Conservation (phyloP, 805 yeast species). For the Vanderwaltozyma polyspora region DNA sequence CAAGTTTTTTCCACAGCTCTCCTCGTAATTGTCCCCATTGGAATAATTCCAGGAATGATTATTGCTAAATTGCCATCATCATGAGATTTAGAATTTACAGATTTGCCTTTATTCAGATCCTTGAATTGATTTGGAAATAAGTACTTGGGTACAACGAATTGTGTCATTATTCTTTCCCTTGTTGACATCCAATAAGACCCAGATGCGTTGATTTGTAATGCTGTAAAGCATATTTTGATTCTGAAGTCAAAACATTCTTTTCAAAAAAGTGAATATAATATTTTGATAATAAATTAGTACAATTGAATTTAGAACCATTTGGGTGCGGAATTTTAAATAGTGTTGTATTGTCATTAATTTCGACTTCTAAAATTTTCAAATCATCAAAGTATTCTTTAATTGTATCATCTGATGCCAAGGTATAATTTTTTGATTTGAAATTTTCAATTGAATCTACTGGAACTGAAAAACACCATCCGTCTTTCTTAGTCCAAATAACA, state of each 20-base stretch:
- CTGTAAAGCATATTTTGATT: slow-evolving; percentile 64
- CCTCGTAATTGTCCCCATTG: slow-evolving; percentile 96
- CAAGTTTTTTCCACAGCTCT: slow-evolving; percentile 96
- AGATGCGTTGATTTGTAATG: slow-evolving; percentile 61
- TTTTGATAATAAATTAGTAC: slow-evolving; percentile 71
- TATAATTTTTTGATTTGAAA: slow-evolving; percentile 29
- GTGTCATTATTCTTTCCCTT: slow-evolving; percentile 71
- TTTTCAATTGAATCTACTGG: slow-evolving; percentile 23
- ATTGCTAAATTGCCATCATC: slow-evolving; percentile 40
- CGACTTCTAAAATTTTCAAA: slow-evolving; percentile 9
- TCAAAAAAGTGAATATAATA: slow-evolving; percentile 63
- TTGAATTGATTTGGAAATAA: slow-evolving; percentile 21
- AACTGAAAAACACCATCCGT: slow-evolving; percentile 86
- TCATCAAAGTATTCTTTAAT: slow-evolving; percentile 7
- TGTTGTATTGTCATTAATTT: slow-evolving; percentile 4
- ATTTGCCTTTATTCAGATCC: neutral
- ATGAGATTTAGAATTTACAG: slow-evolving; percentile 2
- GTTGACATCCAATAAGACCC: slow-evolving; percentile 92
- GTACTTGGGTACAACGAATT: slow-evolving; percentile 63
- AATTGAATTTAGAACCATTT: slow-evolving; percentile 62
- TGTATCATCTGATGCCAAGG: slow-evolving; percentile 14
- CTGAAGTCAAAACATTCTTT: slow-evolving; percentile 58
- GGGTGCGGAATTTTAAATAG: slow-evolving; percentile 80
- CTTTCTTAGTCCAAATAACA: slow-evolving; percentile 60
- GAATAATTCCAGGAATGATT: slow-evolving; percentile 70